These are phyloP conservation scores for Barnettozyma siamensis DNA, from an alignment of 805 yeast genomes.

Conservation along the genomic window DNA sequence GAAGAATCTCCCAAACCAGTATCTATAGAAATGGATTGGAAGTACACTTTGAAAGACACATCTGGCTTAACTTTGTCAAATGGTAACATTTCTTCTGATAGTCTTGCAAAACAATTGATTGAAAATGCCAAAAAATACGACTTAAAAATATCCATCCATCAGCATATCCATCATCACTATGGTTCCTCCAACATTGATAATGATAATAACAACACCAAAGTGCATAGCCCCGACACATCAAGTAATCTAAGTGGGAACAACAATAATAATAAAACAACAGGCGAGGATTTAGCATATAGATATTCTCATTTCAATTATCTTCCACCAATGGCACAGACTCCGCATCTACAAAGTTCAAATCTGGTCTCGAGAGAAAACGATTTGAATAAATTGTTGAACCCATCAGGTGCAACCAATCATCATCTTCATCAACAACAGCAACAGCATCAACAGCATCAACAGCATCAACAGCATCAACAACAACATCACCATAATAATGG, in stretches of 20 bases:
- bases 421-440: not conserved
- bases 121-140: constrained; percentile 54
- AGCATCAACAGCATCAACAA: constrained; percentile 11
- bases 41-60: constrained; percentile 45
- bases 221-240: constrained; percentile 21
- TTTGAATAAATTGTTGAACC: constrained; percentile 40
- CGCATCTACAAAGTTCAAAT: constrained; percentile 57
- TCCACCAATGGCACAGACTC: constrained; percentile 63
- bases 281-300: constrained; percentile 39
- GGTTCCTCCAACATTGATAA: constrained; percentile 26
- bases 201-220: constrained; percentile 2
- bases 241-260: constrained; percentile 18
- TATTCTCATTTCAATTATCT: constrained; percentile 69
- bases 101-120: constrained; percentile 50
- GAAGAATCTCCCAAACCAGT: constrained; percentile 23
- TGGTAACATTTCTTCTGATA: constrained; percentile 49
- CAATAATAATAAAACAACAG: constrained; percentile 11
- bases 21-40: constrained; percentile 51
- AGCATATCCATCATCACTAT: constrained; percentile 80
- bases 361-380: constrained; percentile 38
- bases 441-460: constrained; percentile 7
- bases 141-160: constrained; percentile 68
- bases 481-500: constrained; percentile 6
- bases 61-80: constrained; percentile 39
- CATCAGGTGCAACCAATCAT: no score